Evolutionary conservation across 257 asterid species (phyloP).

Genomic region (Solanum paucissectum): DNA sequence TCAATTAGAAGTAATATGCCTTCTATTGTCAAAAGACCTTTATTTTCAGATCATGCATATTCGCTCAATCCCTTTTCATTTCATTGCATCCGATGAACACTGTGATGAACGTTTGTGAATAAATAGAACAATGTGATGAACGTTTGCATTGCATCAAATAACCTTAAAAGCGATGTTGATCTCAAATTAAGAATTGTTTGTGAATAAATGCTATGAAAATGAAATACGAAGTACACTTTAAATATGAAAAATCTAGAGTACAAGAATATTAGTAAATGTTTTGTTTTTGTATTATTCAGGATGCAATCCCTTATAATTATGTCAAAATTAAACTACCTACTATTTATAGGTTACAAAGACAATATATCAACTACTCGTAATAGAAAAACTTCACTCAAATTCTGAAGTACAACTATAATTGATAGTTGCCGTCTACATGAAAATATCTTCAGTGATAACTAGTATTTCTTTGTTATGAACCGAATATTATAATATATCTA

Average conservation of each 20-base stretch:
- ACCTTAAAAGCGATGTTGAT: background rate
- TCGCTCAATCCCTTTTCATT: background rate
- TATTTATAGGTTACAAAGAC: background rate
- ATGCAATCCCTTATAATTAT: background rate
- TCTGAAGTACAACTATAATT: background rate
- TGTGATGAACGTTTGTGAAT: too few species aligned
- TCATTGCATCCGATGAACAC: background rate
- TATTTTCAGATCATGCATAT: background rate
- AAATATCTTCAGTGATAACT: background rate
- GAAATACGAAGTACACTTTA: background rate
- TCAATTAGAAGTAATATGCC: background rate
- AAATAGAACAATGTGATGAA: background rate
- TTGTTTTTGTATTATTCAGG: background rate
- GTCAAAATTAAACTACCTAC: background rate
- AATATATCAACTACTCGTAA: background rate
- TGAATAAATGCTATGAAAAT: too few species aligned
- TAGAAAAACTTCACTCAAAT: background rate
- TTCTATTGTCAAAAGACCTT: background rate
- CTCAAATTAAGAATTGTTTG: background rate
- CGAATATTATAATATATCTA: too few species aligned
- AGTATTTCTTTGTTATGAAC: too few species aligned
- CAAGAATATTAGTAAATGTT: background rate
- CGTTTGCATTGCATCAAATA: too few species aligned
- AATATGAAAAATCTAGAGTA: background rate
- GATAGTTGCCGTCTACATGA: background rate